Conservation (phyloP, 2,329 filamentous ascomycete species). For the Aspergillus piperis region DNA sequence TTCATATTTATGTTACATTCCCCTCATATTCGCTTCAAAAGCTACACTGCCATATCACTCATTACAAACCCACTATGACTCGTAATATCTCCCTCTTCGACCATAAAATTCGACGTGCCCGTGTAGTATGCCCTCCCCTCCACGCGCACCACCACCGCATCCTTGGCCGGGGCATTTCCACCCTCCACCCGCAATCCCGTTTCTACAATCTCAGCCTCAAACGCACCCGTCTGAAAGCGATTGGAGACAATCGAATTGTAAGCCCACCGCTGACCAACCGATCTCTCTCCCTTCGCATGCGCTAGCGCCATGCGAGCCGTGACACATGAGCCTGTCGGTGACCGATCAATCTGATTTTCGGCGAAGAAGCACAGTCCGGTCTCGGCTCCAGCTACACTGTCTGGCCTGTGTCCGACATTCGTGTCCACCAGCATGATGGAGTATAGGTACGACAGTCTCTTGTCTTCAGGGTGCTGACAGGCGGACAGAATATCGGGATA, state of each 20-base stretch:
- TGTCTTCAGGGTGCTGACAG: conserved; percentile 33
- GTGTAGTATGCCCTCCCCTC: conserved; percentile 39
- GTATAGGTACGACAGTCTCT: conserved; percentile 43
- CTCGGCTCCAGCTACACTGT: conserved; percentile 35
- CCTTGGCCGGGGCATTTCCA: background rate
- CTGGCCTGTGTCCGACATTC: conserved; percentile 17
- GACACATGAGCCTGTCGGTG: conserved; percentile 42
- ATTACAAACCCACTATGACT: conserved; percentile 25
- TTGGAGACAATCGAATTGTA: conserved; percentile 43
- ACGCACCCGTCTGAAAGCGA: conserved; percentile 25
- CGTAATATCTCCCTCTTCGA: conserved; percentile 33
- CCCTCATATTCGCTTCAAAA: background rate
- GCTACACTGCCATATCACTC: conserved; percentile 1
- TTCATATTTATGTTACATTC: background rate
- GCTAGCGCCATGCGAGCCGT: conserved; percentile 41
- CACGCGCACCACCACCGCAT: conserved; percentile 30
- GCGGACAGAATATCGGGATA: conserved; percentile 24
- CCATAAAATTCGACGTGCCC: conserved; percentile 29
- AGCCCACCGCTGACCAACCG: conserved; percentile 28
- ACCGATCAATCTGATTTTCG: conserved; percentile 51
- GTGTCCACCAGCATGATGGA: conserved; percentile 44
- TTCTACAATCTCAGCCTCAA: conserved; percentile 28
- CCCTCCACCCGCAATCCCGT: conserved; percentile 4
- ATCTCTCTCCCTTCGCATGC: conserved; percentile 30
- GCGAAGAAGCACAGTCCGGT: conserved; percentile 50